Base-by-base conservation (phyloP, 768 basidiomycete genomes). In the Lentinula detonsa region DNA sequence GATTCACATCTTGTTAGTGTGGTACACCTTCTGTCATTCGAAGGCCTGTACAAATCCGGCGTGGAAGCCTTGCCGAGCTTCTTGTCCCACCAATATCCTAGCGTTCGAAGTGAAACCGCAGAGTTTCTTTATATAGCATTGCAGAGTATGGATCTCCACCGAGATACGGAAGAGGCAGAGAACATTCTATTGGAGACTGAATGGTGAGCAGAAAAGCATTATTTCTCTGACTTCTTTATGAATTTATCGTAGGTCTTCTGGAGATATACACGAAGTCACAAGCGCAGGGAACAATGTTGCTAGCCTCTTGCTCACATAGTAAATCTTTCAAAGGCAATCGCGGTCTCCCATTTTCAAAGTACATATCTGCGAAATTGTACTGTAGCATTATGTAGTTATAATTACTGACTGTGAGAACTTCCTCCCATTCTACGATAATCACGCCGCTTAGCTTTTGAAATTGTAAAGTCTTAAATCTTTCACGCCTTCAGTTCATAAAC, bases 41-140 rank as follows among this genome's bases (percentile, higher is more conserved):
- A 79, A 21, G 66, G 73, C 63, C 65, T 85, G 61, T 84, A 76
- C 61, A 70, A 72, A 48, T 71, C 73, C 21, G 81, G 76, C 63
- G 73, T 84, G 15, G 66, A 74, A 8, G 72, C 70, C 50, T 69
- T 97, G 4, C 67, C 69, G 2, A 70, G 78, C 21, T 95, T 95
- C 73, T 80, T 98, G 57, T 74, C 76, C 2, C 95, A 98, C 72
- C 77, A 81, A 57, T 93, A 89, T 72, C 93, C 95, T 45, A 86
- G 81, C 74, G 78, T 95, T 60, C 86, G 95, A 59, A 79, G 86
- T 9, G 85, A 87, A 62, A 86, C 91, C 1, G 91, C 93, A 2
- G 95, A 96, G 71, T 84, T 88, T 63, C 71, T 97, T 7, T 97
- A 94, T 68, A 75, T 92, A 31, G 79, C 84, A 15, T 71, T 95